Evolutionary conservation across 2,329 filamentous ascomycete genomes (phyloP).

Genomic region (Pezicula neosporulosa): DNA sequence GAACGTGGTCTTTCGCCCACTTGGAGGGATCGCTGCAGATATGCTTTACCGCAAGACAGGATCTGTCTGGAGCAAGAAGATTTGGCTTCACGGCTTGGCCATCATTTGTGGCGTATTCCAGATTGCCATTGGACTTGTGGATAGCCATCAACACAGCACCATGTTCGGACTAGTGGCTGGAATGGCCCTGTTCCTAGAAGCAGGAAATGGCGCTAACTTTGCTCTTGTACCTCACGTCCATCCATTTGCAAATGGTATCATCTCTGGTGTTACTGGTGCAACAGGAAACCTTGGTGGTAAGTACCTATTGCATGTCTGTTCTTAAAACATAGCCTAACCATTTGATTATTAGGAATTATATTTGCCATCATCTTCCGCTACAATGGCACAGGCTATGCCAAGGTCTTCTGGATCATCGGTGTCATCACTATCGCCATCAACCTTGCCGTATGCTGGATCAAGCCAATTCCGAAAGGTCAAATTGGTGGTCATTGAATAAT

Average conservation of each 20-base stretch:
- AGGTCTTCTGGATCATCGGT: conserved; percentile 79
- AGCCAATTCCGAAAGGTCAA: conserved; percentile 52
- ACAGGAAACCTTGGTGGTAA: conserved; percentile 73
- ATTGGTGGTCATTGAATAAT: conserved; percentile 35
- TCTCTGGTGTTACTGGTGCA: conserved; percentile 77
- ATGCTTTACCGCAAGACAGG: conserved; percentile 25
- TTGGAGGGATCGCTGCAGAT: conserved; percentile 58
- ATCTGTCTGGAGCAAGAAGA: conserved; percentile 62
- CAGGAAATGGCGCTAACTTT: conserved; percentile 83
- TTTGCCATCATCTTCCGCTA: conserved; percentile 85
- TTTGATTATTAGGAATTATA: conserved; percentile 49
- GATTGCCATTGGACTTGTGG: conserved; percentile 58
- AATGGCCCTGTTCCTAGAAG: conserved; percentile 79
- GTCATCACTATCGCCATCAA: conserved; percentile 70
- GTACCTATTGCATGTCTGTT: too few species aligned
- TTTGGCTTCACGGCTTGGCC: conserved; percentile 52
- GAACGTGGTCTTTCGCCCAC: conserved; percentile 64
- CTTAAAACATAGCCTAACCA: too few species aligned
- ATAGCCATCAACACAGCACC: conserved; percentile 57
- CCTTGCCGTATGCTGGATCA: conserved; percentile 61
- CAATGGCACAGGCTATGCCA: conserved; percentile 62
- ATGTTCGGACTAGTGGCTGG: conserved; percentile 77
- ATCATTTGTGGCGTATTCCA: conserved; percentile 55
- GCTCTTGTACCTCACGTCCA: conserved; percentile 84
- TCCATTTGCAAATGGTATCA: conserved; percentile 69